A percentile compares a stretch with the other conserved stretches of the same genome.
Evolutionary conservation across 352 stramenopile species (phyloP).

Genomic region (Pythium monospermum): DNA sequence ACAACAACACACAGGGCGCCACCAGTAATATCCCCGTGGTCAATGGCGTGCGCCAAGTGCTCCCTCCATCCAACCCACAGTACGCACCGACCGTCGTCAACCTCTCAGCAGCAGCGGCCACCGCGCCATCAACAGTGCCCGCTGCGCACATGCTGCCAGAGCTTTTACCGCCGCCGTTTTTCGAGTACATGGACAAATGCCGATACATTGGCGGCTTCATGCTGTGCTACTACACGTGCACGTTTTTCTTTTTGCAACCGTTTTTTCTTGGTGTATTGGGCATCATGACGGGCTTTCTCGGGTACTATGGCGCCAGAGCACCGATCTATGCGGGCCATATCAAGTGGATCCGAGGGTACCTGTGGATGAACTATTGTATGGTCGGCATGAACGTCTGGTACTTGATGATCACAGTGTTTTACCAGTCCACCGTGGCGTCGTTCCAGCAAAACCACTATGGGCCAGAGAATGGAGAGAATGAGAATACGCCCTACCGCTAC

Average conservation of each 20-base stretch:
- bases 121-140: constrained; percentile 2
- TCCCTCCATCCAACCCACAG: background rate
- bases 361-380: constrained; percentile 73
- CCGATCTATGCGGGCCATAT: constrained; percentile 54
- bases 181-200: constrained; percentile 57
- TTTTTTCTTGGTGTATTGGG: constrained; percentile 57
- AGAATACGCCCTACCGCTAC: constrained; percentile 14
- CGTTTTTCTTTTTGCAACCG: constrained; percentile 71
- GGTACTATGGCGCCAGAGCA: constrained; percentile 49
- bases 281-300: constrained; percentile 57
- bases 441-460: background rate
- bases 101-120: constrained; percentile 10
- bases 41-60: constrained; percentile 17
- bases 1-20: too few relatives aligned
- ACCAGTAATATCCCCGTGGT: constrained; percentile 19
- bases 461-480: constrained; percentile 1
- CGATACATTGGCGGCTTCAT: constrained; percentile 55
- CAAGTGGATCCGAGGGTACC: constrained; percentile 66
- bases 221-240: constrained; percentile 62
- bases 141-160: constrained; percentile 9
- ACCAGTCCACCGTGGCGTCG: constrained; percentile 14
- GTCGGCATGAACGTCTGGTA: constrained; percentile 63
- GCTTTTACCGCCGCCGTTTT: constrained; percentile 22
- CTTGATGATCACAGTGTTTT: constrained; percentile 41
- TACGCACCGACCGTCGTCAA: constrained; percentile 17